A percentile compares a stretch with the other conserved stretches of the same genome.
phyloP scores from a whole-genome alignment of 805 yeast genomes.

The Helenozyma baotianmanensis region DNA sequence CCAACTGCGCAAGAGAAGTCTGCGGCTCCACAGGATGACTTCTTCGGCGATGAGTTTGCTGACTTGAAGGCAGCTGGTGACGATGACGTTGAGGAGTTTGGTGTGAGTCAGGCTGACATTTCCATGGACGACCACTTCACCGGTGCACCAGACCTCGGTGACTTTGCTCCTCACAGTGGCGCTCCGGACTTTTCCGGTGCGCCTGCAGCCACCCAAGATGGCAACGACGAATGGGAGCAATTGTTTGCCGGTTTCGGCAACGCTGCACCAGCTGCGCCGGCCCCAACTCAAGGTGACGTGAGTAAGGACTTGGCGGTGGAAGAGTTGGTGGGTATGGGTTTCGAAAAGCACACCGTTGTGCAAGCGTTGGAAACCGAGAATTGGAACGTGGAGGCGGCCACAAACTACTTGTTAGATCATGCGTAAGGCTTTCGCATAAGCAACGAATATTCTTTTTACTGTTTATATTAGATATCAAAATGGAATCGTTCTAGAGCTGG shows the following conservation, averaged over 20 bases:
- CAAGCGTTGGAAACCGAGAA: constrained; percentile 64
- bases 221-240: constrained; percentile 88
- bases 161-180: constrained; percentile 12
- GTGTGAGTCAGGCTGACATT: constrained; percentile 16
- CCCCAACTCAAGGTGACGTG: constrained; percentile 2
- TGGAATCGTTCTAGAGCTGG: background rate
- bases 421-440: constrained; percentile 34
- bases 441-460: background rate
- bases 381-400: constrained; percentile 83
- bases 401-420: constrained; percentile 73
- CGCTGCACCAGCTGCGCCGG: constrained; percentile 14
- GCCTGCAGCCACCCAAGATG: constrained; percentile 12
- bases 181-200: constrained; percentile 7
- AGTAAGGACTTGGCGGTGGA: constrained; percentile 59
- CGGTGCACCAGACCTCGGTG: constrained; percentile 22
- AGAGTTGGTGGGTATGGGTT: constrained; percentile 89
- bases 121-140: constrained; percentile 39
- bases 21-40: constrained; percentile 21
- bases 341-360: constrained; percentile 57
- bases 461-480: background rate
- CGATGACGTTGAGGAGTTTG: constrained; percentile 25
- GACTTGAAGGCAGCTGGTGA: constrained; percentile 33
- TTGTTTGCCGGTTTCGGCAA: constrained; percentile 86
- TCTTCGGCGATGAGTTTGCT: constrained; percentile 37
- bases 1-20: constrained; percentile 22